These are phyloP conservation scores for Ceratobasidium sp. DNA, from an alignment of 1,284 basidiomycete species.

Conservation along the genomic window DNA sequence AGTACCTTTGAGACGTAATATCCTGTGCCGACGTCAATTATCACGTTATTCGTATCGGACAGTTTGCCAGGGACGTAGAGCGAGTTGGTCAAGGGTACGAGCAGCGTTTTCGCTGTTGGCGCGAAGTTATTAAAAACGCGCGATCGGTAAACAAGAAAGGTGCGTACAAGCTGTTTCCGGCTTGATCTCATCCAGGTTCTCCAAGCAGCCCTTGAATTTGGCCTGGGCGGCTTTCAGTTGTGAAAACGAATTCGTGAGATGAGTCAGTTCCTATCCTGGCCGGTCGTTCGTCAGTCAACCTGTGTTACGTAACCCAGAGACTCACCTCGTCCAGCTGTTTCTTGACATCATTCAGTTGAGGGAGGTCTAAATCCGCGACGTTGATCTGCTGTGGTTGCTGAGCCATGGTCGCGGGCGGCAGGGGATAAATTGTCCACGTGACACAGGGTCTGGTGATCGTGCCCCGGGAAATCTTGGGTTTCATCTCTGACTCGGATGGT, in stretches of 20 bases:
- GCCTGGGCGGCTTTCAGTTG: constrained; percentile 93
- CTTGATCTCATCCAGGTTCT: constrained; percentile 81
- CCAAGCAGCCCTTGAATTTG: constrained; percentile 89
- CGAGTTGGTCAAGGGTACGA: constrained; percentile 93
- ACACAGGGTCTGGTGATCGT: constrained; percentile 4
- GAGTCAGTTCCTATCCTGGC: constrained; percentile 80
- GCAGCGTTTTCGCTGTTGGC: constrained; percentile 76
- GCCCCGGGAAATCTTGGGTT: constrained; percentile 8
- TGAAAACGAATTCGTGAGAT: constrained; percentile 90
- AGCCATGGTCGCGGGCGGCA: constrained; percentile 6
- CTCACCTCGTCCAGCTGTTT: constrained; percentile 87
- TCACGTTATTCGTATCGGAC: constrained; percentile 81
- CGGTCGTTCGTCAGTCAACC: background rate
- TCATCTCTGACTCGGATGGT: constrained; percentile 15
- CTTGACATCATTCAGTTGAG: constrained; percentile 84
- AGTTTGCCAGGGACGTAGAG: constrained; percentile 95
- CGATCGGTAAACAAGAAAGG: background rate
- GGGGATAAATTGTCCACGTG: background rate
- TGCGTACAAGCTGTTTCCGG: constrained; percentile 74
- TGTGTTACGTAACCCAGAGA: background rate
- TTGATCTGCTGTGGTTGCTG: constrained; percentile 64
- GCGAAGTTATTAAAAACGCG: background rate
- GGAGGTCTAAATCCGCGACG: constrained; percentile 78
- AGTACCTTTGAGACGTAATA: constrained; percentile 94
- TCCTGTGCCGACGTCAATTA: constrained; percentile 95